Percentiles rank a stretch among this genome's conserved stretches.
Evolutionary conservation across 2,329 filamentous ascomycete species (phyloP).

Genomic region (Sclerotiophoma versabilis): DNA sequence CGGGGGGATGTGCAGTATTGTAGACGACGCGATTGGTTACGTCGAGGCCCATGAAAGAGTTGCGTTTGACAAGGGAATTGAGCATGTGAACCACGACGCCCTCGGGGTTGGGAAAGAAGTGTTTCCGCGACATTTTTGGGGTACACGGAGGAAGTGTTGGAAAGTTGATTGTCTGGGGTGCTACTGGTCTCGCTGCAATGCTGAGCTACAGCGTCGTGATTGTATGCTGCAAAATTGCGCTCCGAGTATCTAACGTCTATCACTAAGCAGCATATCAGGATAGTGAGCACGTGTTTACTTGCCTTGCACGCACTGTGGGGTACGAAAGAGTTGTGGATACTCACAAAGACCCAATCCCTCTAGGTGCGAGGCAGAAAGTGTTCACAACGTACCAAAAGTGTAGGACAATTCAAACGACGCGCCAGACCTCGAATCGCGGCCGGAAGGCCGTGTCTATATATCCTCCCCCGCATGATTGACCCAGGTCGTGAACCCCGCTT

Average conservation of each 20-base stretch:
- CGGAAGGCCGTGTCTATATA: constrained; percentile 16
- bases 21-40: constrained; percentile 58
- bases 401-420: neutral
- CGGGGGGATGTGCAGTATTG: constrained; percentile 52
- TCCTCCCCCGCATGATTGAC: constrained; percentile 15
- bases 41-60: constrained; percentile 54
- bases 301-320: neutral
- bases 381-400: neutral
- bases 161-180: neutral
- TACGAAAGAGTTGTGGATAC: neutral
- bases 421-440: neutral
- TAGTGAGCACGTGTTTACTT: neutral
- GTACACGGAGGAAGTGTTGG: neutral
- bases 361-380: neutral
- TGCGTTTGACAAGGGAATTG: constrained; percentile 56
- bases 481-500: constrained; percentile 17
- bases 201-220: neutral
- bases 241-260: neutral
- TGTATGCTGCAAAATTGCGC: neutral
- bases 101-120: constrained; percentile 61
- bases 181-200: neutral
- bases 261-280: neutral
- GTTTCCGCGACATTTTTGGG: constrained; percentile 59
- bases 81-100: constrained; percentile 60
- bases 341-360: neutral